Evolutionary conservation across 176 grass and related monocot genomes (phyloP).

Genomic region (Rhipidocladum racemiflorum): DNA sequence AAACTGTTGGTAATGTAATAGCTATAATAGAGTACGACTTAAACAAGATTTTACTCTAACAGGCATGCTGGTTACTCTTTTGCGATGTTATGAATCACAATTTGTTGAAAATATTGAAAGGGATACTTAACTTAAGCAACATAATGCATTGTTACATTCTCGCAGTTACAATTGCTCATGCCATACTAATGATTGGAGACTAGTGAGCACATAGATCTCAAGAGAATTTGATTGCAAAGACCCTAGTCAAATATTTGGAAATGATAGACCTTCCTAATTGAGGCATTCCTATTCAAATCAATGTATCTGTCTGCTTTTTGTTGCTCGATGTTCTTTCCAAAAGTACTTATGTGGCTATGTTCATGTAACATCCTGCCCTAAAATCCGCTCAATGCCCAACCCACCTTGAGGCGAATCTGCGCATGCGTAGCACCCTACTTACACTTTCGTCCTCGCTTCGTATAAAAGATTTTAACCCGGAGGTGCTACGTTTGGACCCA

Average conservation of each 20-base stretch:
- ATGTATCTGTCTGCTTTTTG: neutral
- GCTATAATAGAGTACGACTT: neutral
- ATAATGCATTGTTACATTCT: neutral
- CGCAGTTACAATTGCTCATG: neutral
- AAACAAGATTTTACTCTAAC: neutral
- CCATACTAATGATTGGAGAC: neutral
- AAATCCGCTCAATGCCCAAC: too few species aligned
- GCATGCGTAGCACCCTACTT: too few species aligned
- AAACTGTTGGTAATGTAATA: neutral
- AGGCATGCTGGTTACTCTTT: neutral
- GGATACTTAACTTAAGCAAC: neutral
- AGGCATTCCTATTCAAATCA: neutral
- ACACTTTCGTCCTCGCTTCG: too few species aligned
- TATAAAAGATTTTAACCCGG: too few species aligned
- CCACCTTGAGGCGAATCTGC: too few species aligned
- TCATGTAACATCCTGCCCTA: too few species aligned
- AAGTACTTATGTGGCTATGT: neutral
- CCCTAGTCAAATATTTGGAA: conserved; percentile 2
- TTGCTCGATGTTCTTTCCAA: neutral
- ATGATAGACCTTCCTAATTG: neutral
- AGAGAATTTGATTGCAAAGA: neutral
- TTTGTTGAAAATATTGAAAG: neutral
- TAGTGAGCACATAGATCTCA: neutral
- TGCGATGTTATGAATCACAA: neutral
- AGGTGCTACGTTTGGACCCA: too few species aligned